Conservation (phyloP, 257 asterid species). For the Solanum tarapatanum region DNA sequence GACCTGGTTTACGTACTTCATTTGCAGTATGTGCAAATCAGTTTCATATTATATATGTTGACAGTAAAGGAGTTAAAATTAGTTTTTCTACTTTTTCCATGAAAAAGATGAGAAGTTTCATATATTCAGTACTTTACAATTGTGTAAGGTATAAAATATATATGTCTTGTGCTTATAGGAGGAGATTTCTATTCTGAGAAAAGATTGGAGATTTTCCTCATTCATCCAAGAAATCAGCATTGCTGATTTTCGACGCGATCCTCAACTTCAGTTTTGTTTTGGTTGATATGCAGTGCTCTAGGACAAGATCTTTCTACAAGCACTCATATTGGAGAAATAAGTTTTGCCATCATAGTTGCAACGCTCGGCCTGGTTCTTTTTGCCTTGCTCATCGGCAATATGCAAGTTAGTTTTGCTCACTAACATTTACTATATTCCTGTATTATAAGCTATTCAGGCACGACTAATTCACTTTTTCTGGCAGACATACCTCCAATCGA, state of each 20-base stretch:
- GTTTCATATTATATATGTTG: background rate
- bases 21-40: background rate
- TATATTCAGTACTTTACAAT: background rate
- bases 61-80: background rate
- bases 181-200: background rate
- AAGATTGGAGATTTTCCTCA: background rate
- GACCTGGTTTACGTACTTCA: background rate
- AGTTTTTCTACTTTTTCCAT: background rate
- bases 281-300: slow-evolving; percentile 52
- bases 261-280: background rate
- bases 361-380: slow-evolving; percentile 74
- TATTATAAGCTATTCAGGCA: background rate
- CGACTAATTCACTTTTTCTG: slow-evolving; percentile 1
- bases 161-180: background rate
- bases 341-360: slow-evolving; percentile 62
- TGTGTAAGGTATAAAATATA: background rate
- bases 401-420: slow-evolving; percentile 52
- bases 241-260: background rate
- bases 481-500: slow-evolving; percentile 90
- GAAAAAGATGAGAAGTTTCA: background rate
- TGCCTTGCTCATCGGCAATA: slow-evolving; percentile 84
- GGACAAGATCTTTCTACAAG: slow-evolving; percentile 82
- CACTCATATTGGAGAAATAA: slow-evolving; percentile 70
- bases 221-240: background rate
- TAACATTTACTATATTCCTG: background rate